phyloP scores from a whole-genome alignment of 129 eudicot species.

The Flaveria brownii region DNA sequence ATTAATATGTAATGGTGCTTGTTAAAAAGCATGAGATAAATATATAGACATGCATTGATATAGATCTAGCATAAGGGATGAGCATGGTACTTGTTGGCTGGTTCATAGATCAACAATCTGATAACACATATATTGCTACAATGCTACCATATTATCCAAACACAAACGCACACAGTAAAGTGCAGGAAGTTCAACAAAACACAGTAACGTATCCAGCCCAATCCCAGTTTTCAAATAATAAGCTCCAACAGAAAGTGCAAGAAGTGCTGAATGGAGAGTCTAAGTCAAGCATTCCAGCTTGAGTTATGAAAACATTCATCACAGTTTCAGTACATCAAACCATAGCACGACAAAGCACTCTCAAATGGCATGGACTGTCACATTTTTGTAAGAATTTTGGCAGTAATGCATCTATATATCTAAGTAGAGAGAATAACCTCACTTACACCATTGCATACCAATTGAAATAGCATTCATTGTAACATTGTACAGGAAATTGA shows the following conservation, averaged over 20 bases:
- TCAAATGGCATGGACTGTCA: neutral
- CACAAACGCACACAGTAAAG: neutral
- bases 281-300: constrained; percentile 15
- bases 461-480: neutral
- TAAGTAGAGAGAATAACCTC: neutral
- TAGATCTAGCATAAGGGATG: neutral
- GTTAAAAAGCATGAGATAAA: constrained; percentile 5
- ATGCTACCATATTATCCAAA: constrained; percentile 17
- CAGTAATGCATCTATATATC: neutral
- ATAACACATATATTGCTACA: constrained; percentile 1
- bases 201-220: neutral
- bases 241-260: neutral
- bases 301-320: constrained; percentile 6
- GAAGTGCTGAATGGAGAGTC: neutral
- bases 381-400: neutral
- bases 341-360: neutral
- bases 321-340: neutral
- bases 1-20: neutral
- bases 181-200: neutral
- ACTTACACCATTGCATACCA: constrained; percentile 12
- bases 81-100: neutral
- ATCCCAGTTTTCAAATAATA: constrained; percentile 11
- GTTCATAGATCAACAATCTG: constrained; percentile 7
- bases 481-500: constrained; percentile 10
- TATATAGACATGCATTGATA: constrained; percentile 6